Base-by-base conservation (phyloP, 208 protist genomes). In the Trypanosoma lewisi region DNA sequence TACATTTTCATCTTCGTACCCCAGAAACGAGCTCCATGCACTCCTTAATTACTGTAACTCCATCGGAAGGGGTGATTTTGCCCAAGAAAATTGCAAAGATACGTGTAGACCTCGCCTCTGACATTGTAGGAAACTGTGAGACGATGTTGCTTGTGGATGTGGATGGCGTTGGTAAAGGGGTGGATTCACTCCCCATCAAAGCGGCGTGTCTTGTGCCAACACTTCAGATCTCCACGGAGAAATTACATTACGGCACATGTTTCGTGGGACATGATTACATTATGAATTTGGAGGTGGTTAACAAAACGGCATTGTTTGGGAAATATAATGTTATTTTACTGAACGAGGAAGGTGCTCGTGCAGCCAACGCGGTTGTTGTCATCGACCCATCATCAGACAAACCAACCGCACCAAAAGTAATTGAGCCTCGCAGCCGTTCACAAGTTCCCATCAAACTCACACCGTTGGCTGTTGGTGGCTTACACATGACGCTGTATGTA, bases 231-330 rank as follows among this genome's bases (percentile, higher is more conserved):
- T 82, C 77, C 19, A 55, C 52, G 17, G 77, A 84, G 17, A 66
- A 74, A 42, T 55, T 99, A 11, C 56, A 93, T 69, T 98, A 92
- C 65, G 94, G 93, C 53, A 71, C 66, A 48, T 94, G 91, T 75
- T 99, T 97, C 66, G 80, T 98, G 33, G 80, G 85, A 23, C 77
- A 98, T 69, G 71, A 83, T 23, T 97, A 97, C 70, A 87, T 75
- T 5, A 60, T 85, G 62, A 80, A 87, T 55, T 54, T 99, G 7
- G 78, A 91, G 63, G 72, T 99, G 33, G 71, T 81, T 21, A 99
- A 99, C 75, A 83, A 89, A 49, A 94, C 86, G 0, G 82, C 89
- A 27, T 72, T 98, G 50, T 80, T 92, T 11, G 93, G 93, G 17
- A 96, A 96, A 70, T 98, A 97, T 73, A 83, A 97, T 54, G 48